phyloP scores from a whole-genome alignment of 257 asterid species.

The Fraxinus quadrangulata region DNA sequence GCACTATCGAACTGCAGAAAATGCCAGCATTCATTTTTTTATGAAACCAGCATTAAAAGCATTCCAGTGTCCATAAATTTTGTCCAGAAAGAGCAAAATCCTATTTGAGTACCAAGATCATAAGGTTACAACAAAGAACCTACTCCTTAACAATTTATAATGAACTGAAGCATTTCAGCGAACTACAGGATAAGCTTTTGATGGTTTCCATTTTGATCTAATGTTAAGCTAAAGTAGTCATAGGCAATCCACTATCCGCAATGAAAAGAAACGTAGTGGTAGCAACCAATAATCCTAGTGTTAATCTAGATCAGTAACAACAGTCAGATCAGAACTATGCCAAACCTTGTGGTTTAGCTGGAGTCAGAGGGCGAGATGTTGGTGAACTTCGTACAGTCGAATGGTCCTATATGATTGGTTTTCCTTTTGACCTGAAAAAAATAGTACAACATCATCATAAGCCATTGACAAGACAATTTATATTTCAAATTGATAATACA shows the following conservation, averaged over 20 bases:
- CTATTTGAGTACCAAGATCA: neutral
- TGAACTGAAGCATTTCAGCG: neutral
- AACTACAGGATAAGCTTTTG: conserved; percentile 2
- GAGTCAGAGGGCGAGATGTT: conserved; percentile 43
- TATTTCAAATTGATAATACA: neutral
- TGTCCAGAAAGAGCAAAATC: neutral
- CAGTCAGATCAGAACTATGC: conserved; percentile 29
- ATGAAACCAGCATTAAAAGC: neutral
- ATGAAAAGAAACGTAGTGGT: conserved; percentile 4
- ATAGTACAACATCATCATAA: conserved; percentile 20
- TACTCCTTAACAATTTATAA: too few species aligned
- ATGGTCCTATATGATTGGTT: conserved; percentile 77
- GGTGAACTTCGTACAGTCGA: conserved; percentile 79
- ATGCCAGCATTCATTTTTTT: neutral
- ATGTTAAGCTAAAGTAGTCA: neutral
- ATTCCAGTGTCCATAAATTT: conserved; percentile 2
- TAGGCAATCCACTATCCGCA: neutral
- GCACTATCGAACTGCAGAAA: neutral
- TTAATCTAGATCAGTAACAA: conserved; percentile 31
- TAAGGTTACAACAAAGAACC: neutral
- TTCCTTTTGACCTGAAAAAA: conserved; percentile 72
- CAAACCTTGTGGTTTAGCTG: conserved; percentile 39
- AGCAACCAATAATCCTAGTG: conserved; percentile 13
- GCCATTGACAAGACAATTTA: conserved; percentile 14
- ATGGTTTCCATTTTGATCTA: neutral